These are phyloP conservation scores for Gossypium turneri DNA, from an alignment of 345 rosid species.

Conservation along the genomic window DNA sequence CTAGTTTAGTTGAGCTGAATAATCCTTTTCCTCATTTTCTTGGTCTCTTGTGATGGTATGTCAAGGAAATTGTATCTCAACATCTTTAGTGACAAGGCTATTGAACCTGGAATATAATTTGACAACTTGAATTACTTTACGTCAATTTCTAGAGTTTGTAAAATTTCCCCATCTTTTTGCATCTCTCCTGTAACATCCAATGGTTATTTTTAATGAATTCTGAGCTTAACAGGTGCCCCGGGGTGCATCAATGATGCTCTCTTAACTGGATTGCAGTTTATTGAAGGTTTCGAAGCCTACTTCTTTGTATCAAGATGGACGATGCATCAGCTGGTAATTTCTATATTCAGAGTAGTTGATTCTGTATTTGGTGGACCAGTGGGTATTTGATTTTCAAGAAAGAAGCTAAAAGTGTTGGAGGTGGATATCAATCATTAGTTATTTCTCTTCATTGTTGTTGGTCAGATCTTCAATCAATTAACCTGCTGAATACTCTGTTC, in stretches of 20 bases:
- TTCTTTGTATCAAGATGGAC: slow-evolving; percentile 91
- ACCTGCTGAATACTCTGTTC: not conserved
- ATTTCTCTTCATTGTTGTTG: not conserved
- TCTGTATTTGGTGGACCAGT: not conserved
- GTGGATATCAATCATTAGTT: not conserved
- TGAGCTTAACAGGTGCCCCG: slow-evolving; percentile 63
- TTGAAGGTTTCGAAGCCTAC: slow-evolving; percentile 81
- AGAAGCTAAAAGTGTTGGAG: not conserved
- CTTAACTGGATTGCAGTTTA: slow-evolving; percentile 86
- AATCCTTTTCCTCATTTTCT: not conserved
- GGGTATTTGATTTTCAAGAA: not conserved
- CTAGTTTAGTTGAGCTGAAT: not conserved
- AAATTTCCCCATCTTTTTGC: not conserved
- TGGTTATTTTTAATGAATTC: not conserved
- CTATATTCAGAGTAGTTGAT: slow-evolving; percentile 7
- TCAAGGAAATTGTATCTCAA: not conserved
- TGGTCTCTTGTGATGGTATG: not conserved
- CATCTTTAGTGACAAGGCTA: not conserved
- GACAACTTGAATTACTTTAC: not conserved
- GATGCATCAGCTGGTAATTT: slow-evolving; percentile 87
- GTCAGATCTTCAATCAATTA: not conserved
- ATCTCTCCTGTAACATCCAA: not conserved
- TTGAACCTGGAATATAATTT: not conserved
- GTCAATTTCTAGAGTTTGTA: not conserved
- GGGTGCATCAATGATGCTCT: slow-evolving; percentile 86